Evolutionary conservation across 768 basidiomycete genomes (phyloP), one percentile per base, ranked within the genome.

Genomic region (Russula lepida): DNA sequence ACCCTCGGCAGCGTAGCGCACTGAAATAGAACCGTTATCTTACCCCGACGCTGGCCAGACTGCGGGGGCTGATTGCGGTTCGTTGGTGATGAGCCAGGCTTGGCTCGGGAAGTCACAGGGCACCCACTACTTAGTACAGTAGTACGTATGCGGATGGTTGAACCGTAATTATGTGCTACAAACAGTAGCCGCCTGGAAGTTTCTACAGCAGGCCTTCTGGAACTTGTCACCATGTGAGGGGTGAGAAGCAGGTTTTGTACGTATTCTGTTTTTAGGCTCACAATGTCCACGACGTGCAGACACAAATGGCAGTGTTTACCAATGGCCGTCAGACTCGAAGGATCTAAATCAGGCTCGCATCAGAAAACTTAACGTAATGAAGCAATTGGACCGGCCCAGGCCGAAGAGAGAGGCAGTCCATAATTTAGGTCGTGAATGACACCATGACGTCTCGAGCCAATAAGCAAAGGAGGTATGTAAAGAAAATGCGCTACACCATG

Each of bases 401-500:
- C 15, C 19, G 17, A 28, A 8, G 15, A 13, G 43, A 35, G 35
- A 28, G 33, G 48, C 33, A 30, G 28, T n/a, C n/a, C n/a, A 11
- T 28, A 4, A 3, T 37, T 47, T 47, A 25, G 46, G 46, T 47
- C 35, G 6, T 54, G 35, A 17, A 37, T 39, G 19, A 28, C 6
- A 9, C 5, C 19, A 39, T 30, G 7, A 37, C 19, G 25, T 52
- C n/a, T 33, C 21, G 13, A 50, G 37, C 28, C 23, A 50, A 23
- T 15, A 41, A 23, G 39, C 39, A 30, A 39, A 44, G 27, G 25
- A 46, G 15, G 17, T 37, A 51, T 53, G 56, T 57, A 50, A 39
- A 47, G 6, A 55, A 57, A 61, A 56, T 57, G 56, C 35, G 56
- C 11, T 57, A 62, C 60, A 57, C 41, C 41, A 44, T 37, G 28